phyloP scores from a whole-genome alignment of 495 filamentous ascomycete genomes.

The Penicillium cataractarum region DNA sequence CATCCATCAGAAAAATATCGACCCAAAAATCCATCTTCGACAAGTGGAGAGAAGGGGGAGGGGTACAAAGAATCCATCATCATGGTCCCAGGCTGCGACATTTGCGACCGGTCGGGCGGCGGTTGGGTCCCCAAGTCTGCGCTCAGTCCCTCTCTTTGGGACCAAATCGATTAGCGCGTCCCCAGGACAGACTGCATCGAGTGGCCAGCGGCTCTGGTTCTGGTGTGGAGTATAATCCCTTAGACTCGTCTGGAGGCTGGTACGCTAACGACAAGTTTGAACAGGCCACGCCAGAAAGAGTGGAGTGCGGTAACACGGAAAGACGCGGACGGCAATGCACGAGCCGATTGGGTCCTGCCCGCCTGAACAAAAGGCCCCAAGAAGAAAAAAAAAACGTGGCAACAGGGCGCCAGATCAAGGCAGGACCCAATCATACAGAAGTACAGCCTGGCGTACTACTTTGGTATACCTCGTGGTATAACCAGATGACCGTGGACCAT shows the following conservation, averaged over 20 bases:
- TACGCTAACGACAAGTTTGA: slow-evolving; percentile 24
- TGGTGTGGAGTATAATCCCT: slow-evolving; percentile 24
- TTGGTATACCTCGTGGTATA: background rate
- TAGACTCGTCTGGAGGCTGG: slow-evolving; percentile 12
- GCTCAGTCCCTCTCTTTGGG: slow-evolving; percentile 34
- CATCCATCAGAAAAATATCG: slow-evolving; percentile 3
- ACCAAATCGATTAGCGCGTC: slow-evolving; percentile 29
- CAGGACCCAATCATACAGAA: background rate
- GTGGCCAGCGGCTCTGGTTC: slow-evolving; percentile 31
- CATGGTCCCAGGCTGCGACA: slow-evolving; percentile 19
- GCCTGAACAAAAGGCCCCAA: background rate
- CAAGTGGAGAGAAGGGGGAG: background rate
- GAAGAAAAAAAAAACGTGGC: slow-evolving; percentile 45
- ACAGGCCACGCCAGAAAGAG: slow-evolving; percentile 22
- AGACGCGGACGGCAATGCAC: slow-evolving; percentile 48
- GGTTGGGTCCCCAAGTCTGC: slow-evolving; percentile 24
- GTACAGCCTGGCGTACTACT: background rate
- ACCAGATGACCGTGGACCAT: background rate
- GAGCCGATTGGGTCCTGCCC: slow-evolving; percentile 38
- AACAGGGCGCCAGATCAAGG: slow-evolving; percentile 19
- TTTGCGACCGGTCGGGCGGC: slow-evolving; percentile 15
- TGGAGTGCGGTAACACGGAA: slow-evolving; percentile 42
- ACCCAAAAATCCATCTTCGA: slow-evolving; percentile 7
- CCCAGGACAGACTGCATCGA: slow-evolving; percentile 31
- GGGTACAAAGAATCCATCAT: slow-evolving; percentile 14